Conservation (phyloP, 192 early-diverging fungal species). For the Umbelopsis sp. region DNA sequence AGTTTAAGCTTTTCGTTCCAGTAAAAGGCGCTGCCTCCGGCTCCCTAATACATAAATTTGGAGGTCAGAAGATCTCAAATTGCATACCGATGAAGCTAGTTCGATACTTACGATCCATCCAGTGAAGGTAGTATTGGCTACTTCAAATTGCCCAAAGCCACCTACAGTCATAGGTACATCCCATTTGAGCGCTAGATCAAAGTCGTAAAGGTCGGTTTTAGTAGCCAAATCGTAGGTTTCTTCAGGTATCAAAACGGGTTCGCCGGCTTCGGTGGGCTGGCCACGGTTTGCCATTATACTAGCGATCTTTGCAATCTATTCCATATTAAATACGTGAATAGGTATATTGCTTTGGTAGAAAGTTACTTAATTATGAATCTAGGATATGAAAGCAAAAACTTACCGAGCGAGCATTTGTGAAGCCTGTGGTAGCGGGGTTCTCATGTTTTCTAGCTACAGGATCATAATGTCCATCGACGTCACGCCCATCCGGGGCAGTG, state of each 20-base stretch:
- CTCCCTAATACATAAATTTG: conserved; percentile 45
- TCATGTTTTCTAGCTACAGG: conserved; percentile 28
- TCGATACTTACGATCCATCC: conserved; percentile 1
- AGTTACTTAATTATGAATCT: background rate
- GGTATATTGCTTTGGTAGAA: too few species aligned
- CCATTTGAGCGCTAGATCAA: conserved; percentile 28
- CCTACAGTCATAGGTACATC: conserved; percentile 39
- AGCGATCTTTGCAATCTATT: conserved; percentile 59
- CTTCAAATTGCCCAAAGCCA: conserved; percentile 29
- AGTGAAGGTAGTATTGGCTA: background rate
- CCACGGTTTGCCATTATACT: conserved; percentile 66
- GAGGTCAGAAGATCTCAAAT: background rate
- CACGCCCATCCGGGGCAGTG: background rate
- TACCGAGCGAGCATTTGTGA: conserved; percentile 60
- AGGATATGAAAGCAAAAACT: background rate
- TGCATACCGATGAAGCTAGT: background rate
- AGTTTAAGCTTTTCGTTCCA: conserved; percentile 61
- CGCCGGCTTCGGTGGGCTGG: conserved; percentile 31
- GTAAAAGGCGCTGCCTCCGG: conserved; percentile 59
- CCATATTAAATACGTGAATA: background rate
- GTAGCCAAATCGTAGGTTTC: conserved; percentile 28
- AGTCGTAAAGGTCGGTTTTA: conserved; percentile 24
- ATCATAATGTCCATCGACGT: background rate
- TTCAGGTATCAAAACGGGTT: conserved; percentile 33
- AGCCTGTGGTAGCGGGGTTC: conserved; percentile 53